Evolutionary conservation across 352 stramenopile species (phyloP).

Genomic region (Thalassiosira oceanica): DNA sequence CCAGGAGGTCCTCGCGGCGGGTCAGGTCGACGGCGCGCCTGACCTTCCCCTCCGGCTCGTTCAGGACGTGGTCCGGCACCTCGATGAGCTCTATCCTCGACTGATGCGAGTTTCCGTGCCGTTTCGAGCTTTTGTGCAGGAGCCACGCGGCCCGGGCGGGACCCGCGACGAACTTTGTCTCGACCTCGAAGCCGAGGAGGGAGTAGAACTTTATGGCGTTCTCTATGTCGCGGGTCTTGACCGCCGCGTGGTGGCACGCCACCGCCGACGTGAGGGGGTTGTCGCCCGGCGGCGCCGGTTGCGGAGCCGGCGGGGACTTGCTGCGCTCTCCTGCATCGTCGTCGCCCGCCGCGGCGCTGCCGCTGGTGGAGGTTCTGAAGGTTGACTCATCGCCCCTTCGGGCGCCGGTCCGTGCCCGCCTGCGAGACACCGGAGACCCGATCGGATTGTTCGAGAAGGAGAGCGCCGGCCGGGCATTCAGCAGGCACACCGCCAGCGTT

Average conservation of each 20-base stretch:
- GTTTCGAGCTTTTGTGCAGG: slow-evolving; percentile 4
- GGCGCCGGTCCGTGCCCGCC: no score
- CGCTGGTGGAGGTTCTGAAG: background rate
- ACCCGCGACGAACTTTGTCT: slow-evolving; percentile 68
- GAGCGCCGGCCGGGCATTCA: no score
- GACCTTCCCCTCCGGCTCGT: slow-evolving; percentile 60
- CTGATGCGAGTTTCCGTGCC: background rate
- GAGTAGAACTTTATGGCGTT: slow-evolving; percentile 77
- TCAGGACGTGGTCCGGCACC: slow-evolving; percentile 67
- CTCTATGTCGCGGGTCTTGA: slow-evolving; percentile 77
- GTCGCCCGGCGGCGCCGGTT: background rate
- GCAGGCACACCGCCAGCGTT: no score
- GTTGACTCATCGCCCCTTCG: no score
- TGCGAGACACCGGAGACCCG: no score
- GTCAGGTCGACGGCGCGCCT: slow-evolving; percentile 61
- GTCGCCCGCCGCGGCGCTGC: background rate
- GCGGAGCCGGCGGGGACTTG: background rate
- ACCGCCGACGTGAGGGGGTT: slow-evolving; percentile 6
- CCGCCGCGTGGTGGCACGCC: slow-evolving; percentile 57
- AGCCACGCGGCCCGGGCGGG: slow-evolving; percentile 66
- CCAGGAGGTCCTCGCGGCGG: slow-evolving; percentile 59
- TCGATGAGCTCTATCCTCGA: slow-evolving; percentile 76
- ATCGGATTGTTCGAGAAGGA: no score
- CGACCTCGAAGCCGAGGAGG: slow-evolving; percentile 67
- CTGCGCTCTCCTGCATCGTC: no score